A percentile compares a stretch with the other conserved stretches of the same genome.
Evolutionary conservation across 192 early-diverging fungal species (phyloP).

Genomic region (Cetraspora pellucida): DNA sequence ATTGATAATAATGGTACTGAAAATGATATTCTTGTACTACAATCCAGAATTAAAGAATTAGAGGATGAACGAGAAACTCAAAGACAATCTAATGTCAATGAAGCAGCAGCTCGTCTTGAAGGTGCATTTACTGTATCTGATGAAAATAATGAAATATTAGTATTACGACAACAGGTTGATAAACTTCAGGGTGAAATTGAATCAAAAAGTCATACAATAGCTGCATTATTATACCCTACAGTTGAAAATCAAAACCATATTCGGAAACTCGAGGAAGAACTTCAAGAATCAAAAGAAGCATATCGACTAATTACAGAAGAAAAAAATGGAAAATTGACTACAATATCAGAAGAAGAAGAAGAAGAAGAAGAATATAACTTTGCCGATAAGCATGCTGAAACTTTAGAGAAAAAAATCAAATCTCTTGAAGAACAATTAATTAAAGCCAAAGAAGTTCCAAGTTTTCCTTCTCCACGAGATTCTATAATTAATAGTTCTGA

Average conservation of each 20-base stretch:
- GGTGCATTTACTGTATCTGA: background rate
- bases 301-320: background rate
- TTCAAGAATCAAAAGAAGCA: constrained; percentile 20
- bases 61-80: constrained; percentile 25
- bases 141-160: background rate
- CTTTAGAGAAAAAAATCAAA: constrained; percentile 23
- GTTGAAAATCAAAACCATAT: constrained; percentile 27
- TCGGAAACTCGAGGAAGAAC: constrained; percentile 18
- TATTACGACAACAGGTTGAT: constrained; percentile 13
- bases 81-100: constrained; percentile 17
- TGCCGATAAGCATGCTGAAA: background rate
- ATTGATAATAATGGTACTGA: background rate
- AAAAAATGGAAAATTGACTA: background rate
- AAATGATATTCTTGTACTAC: background rate
- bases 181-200: constrained; percentile 32
- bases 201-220: constrained; percentile 35
- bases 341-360: background rate
- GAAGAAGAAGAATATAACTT: background rate
- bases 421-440: constrained; percentile 17
- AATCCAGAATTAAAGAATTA: constrained; percentile 23
- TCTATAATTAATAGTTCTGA: constrained; percentile 1
- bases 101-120: constrained; percentile 4
- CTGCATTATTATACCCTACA: constrained; percentile 26
- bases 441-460: constrained; percentile 12
- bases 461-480: constrained; percentile 9